phyloP scores from a whole-genome alignment of 352 stramenopile species.

The Blastocystis sp. region DNA sequence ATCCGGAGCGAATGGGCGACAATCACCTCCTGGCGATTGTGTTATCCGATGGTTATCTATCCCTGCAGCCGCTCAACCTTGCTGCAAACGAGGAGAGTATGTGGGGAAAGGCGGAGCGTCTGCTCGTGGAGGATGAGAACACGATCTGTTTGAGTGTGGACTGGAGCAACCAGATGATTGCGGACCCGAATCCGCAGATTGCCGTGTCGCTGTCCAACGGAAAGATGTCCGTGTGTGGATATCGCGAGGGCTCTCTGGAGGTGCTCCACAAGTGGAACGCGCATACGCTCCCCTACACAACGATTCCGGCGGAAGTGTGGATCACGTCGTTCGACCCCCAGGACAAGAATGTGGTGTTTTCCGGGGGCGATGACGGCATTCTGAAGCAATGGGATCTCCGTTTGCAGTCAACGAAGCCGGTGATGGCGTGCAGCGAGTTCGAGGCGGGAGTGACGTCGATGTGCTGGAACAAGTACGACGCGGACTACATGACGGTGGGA shows the following conservation, averaged over 20 bases:
- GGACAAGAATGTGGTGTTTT: conserved; percentile 28
- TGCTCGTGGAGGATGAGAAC: conserved; percentile 23
- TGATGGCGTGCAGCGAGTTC: not conserved
- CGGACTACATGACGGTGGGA: conserved; percentile 36
- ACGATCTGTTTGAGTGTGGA: conserved; percentile 66
- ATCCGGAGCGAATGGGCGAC: not conserved
- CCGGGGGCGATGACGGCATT: conserved; percentile 53
- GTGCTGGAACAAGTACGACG: conserved; percentile 52
- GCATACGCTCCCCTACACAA: conserved; percentile 49
- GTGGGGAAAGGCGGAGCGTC: not conserved
- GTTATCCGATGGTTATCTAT: conserved; percentile 51
- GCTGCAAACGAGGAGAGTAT: not conserved
- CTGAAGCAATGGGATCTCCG: conserved; percentile 58
- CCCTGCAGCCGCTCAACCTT: conserved; percentile 27
- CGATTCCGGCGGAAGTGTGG: conserved; percentile 61
- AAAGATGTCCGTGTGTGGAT: not conserved
- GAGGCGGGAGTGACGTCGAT: conserved; percentile 54
- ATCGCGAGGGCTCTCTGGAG: not conserved
- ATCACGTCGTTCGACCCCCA: conserved; percentile 52
- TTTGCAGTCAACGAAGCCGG: not conserved
- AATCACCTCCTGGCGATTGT: conserved; percentile 43
- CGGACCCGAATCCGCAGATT: not conserved
- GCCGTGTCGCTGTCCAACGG: conserved; percentile 63
- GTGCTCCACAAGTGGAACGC: conserved; percentile 49
- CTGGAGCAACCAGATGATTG: conserved; percentile 59